These are phyloP conservation scores for Mallotus nudiflorus DNA, from an alignment of 345 rosid genomes.

Conservation along the genomic window DNA sequence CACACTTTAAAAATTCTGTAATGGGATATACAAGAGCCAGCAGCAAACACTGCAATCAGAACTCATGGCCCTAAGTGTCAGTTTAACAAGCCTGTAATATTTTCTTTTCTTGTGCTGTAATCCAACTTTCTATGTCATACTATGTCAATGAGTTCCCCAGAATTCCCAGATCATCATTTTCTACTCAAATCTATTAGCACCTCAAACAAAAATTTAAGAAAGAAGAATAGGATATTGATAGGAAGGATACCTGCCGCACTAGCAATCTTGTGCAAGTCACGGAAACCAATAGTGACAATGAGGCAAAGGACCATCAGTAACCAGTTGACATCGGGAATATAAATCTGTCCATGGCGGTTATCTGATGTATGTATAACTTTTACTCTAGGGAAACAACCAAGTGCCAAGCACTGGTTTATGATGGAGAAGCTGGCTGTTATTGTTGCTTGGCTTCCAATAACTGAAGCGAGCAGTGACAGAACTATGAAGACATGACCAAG, in stretches of 20 bases:
- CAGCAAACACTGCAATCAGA: not conserved
- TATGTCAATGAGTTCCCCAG: not conserved
- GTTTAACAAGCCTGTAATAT: not conserved
- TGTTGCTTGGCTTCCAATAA: constrained; percentile 42
- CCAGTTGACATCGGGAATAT: constrained; percentile 65
- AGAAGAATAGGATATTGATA: not conserved
- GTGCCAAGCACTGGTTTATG: constrained; percentile 61
- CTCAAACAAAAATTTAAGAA: not conserved
- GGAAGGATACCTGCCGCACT: constrained; percentile 48
- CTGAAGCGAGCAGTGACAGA: constrained; percentile 53
- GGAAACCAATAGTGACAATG: constrained; percentile 44
- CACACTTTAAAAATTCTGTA: too few species aligned
- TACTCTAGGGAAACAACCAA: constrained; percentile 57
- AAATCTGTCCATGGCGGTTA: constrained; percentile 55
- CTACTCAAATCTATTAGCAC: not conserved
- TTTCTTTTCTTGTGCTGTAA: not conserved
- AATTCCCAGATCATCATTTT: not conserved
- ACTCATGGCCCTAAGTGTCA: not conserved
- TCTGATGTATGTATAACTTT: constrained; percentile 62
- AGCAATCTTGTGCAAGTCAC: constrained; percentile 36
- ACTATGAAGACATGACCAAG: constrained; percentile 38
- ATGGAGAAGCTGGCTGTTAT: constrained; percentile 66
- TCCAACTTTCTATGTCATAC: too few species aligned
- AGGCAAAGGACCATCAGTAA: constrained; percentile 60
- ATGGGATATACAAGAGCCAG: not conserved